These are phyloP conservation scores for Chlorella sorokiniana DNA, from an alignment of 139 green algal species.

Conservation along the genomic window DNA sequence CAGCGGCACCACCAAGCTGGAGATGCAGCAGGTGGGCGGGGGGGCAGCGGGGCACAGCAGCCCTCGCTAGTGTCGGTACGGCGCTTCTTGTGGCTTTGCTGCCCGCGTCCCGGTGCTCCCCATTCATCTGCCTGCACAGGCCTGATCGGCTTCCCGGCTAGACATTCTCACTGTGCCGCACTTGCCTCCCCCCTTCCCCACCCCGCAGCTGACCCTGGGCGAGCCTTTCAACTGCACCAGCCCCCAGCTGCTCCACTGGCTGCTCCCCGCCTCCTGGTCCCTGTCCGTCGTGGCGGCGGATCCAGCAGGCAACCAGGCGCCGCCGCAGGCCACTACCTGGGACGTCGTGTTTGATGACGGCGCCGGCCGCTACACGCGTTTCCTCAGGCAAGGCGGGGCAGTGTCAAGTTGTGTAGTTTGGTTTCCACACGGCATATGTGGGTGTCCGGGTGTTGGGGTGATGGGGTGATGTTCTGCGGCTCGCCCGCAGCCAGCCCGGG, in stretches of 20 bases:
- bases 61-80: not conserved
- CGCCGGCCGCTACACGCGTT: not conserved
- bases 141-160: not conserved
- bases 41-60: not conserved
- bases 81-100: not conserved
- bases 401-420: too few relatives aligned
- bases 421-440: too few relatives aligned
- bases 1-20: not conserved
- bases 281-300: conserved; percentile 30
- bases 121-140: not conserved
- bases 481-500: too few relatives aligned
- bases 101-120: too few relatives aligned
- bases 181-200: too few relatives aligned
- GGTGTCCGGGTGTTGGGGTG: too few relatives aligned
- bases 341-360: not conserved
- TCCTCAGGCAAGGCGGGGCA: conserved; percentile 15
- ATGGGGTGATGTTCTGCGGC: too few relatives aligned
- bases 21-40: not conserved
- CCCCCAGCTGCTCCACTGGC: conserved; percentile 31
- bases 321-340: not conserved
- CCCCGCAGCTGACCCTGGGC: conserved; percentile 1
- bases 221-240: conserved; percentile 36
- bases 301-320: conserved; percentile 31
- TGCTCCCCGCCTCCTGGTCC: conserved; percentile 40
- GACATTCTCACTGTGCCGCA: not conserved